These are phyloP conservation scores for Rugosomyces carneus DNA, from an alignment of 1,284 basidiomycete species.

Conservation along the genomic window DNA sequence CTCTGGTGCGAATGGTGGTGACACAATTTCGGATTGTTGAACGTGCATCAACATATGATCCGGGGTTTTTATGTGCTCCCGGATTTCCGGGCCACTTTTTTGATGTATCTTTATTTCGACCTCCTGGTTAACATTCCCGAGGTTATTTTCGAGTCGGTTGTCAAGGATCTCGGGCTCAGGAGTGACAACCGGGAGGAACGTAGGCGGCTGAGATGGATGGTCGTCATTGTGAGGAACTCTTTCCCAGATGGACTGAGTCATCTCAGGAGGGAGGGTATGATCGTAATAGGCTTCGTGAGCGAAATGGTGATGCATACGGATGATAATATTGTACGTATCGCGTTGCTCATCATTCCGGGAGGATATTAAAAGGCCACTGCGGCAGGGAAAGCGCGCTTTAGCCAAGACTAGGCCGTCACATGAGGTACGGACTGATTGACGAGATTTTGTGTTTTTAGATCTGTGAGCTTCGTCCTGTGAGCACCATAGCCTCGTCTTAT, in stretches of 20 bases:
- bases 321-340: constrained; percentile 27
- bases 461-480: constrained; percentile 39
- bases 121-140: background rate
- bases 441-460: constrained; percentile 29
- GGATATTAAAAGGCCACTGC: constrained; percentile 37
- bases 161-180: background rate
- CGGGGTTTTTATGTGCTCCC: background rate
- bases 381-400: constrained; percentile 36
- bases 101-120: background rate
- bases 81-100: background rate
- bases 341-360: constrained; percentile 27
- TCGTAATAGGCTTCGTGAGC: constrained; percentile 38
- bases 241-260: constrained; percentile 28
- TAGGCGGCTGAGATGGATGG: background rate
- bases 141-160: background rate
- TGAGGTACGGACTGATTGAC: constrained; percentile 27
- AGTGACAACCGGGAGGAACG: background rate
- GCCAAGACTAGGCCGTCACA: constrained; percentile 32
- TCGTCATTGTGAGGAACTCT: constrained; percentile 11
- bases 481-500: constrained; percentile 43
- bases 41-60: background rate
- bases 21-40: background rate
- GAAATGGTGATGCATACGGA: constrained; percentile 38
- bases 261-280: constrained; percentile 27
- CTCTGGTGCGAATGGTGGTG: constrained; percentile 13